Evolutionary conservation across 495 filamentous ascomycete genomes (phyloP), one percentile per base, ranked within the genome.

Genomic region (Xylaria intraflava): DNA sequence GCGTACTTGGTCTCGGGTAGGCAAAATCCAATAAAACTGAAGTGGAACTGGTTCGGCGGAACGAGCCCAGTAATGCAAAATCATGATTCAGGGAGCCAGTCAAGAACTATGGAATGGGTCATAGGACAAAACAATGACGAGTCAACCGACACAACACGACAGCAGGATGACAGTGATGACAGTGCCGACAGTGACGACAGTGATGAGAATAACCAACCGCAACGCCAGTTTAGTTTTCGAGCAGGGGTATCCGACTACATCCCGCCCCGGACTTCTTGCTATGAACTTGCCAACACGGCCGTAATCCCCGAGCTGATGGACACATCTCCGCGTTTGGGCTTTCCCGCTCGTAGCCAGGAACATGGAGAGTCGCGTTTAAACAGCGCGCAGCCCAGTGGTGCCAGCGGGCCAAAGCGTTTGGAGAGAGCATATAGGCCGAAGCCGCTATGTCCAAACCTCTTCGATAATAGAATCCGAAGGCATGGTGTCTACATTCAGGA

Each of bases 141-240:
- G 10, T 4, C 51, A 46, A 30, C 24, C 22, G 30, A 44, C 16
- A 23, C 42, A 33, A 23, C 35, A 38, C 3, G 3, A 3, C 14
- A 38, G 17, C 14, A 38, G 14, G 35, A 38, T 24, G 20, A 11
- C 48, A 31, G 36, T 14, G 3, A 50, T n/a, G 9, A 22, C 12
- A 49, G n/a, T n/a, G 16, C 19, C 6, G 49, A 42, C 6, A 12
- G 26, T 3, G 11, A 51, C 26, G 27, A 43, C 12, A 30, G 4
- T 10, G 31, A 30, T 7, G 51, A 39, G 16, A 31, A 9, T 29
- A 16, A 22, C 6, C 42, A 46, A 27, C 29, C n/a, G 29, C 42
- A 53, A 23, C 51, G 43, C 14, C 19, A 39, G 22, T 53, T 46
- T 31, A 53, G 51, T 53, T 53, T 53, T 35, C 31, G 38, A 19